Percentiles rank a stretch among this genome's conserved stretches.
These are phyloP conservation scores for Solioccasus polychromus DNA, from an alignment of 768 basidiomycete species.

Conservation along the genomic window DNA sequence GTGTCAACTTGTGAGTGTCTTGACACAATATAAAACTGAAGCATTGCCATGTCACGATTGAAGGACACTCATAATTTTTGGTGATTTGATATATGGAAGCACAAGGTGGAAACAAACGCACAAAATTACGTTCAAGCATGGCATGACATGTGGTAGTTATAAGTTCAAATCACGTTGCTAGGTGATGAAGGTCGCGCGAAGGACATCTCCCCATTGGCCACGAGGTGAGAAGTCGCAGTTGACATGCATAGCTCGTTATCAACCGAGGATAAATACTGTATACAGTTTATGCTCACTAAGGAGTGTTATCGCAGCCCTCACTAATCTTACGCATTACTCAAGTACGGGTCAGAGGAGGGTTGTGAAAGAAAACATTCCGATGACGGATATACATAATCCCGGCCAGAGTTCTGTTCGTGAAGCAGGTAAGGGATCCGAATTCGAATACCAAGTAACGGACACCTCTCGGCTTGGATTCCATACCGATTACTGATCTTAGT, in stretches of 20 bases:
- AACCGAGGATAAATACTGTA: not conserved
- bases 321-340: too few relatives aligned
- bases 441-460: too few relatives aligned
- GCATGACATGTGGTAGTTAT: too few relatives aligned
- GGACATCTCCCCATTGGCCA: too few relatives aligned
- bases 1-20: slow-evolving; percentile 45
- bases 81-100: too few relatives aligned
- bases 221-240: too few relatives aligned
- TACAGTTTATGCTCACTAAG: not conserved
- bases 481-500: not conserved
- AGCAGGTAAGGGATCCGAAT: not conserved
- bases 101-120: slow-evolving; percentile 3
- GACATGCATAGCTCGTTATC: too few relatives aligned
- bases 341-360: too few relatives aligned
- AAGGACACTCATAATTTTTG: too few relatives aligned
- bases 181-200: slow-evolving; percentile 6
- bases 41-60: too few relatives aligned
- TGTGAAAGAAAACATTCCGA: not conserved
- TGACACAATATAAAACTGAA: slow-evolving; percentile 48
- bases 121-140: slow-evolving; percentile 24
- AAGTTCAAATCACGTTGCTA: slow-evolving; percentile 10
- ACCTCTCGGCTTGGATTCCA: too few relatives aligned
- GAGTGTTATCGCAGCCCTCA: not conserved
- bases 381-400: not conserved
- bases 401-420: not conserved